Evolutionary conservation across 148 eudicot genomes (phyloP).

Genomic region (Vaccinium corymbosum): DNA sequence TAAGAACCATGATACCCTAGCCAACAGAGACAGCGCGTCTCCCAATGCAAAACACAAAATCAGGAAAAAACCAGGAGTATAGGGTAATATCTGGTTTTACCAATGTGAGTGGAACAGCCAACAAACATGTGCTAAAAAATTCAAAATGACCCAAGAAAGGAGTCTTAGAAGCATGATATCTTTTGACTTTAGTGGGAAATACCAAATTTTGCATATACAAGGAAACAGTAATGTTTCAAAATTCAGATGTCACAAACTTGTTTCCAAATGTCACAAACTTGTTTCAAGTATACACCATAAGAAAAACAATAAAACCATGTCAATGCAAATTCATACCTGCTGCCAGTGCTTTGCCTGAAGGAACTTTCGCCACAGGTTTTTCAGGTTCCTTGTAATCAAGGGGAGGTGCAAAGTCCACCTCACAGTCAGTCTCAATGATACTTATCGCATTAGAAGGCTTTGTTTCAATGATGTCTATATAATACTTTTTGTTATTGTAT

Average conservation of each 20-base stretch:
- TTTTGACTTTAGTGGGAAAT: not conserved
- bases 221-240: not conserved
- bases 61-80: not conserved
- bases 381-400: constrained; percentile 96
- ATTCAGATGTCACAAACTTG: not conserved
- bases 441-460: constrained; percentile 75
- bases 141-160: not conserved
- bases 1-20: not conserved
- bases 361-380: constrained; percentile 43
- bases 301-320: not conserved
- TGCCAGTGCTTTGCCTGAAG: constrained; percentile 48
- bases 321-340: constrained; percentile 44
- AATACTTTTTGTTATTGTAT: constrained; percentile 85
- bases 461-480: constrained; percentile 81
- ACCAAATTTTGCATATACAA: not conserved
- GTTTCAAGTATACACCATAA: not conserved
- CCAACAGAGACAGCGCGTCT: not conserved
- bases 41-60: not conserved
- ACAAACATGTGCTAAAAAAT: not conserved
- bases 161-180: not conserved
- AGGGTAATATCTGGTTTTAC: not conserved
- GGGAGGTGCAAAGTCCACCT: constrained; percentile 98
- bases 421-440: constrained; percentile 95
- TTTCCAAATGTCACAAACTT: not conserved
- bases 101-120: not conserved